phyloP scores from a whole-genome alignment of 805 yeast species.

The Nakazawaea molendinolei region DNA sequence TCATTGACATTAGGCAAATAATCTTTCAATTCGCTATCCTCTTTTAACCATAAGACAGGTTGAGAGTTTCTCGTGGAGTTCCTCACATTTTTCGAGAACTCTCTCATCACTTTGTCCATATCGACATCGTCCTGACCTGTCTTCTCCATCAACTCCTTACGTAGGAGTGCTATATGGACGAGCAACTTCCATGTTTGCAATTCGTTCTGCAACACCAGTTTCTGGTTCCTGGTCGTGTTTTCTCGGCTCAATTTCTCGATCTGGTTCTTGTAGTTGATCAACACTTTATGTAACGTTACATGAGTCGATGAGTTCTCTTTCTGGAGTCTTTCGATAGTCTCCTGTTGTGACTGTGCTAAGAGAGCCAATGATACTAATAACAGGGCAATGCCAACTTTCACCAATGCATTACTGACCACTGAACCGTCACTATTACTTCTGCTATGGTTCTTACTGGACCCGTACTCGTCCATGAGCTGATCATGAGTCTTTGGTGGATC shows the following conservation, averaged over 20 bases:
- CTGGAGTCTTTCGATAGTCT: not conserved
- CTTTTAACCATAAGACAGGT: constrained; percentile 57
- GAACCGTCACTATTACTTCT: not conserved
- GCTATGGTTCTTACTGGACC: no score
- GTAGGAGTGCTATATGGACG: constrained; percentile 59
- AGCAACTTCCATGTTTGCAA: constrained; percentile 32
- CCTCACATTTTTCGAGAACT: constrained; percentile 54
- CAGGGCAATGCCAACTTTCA: no score
- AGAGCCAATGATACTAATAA: no score
- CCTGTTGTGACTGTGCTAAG: not conserved
- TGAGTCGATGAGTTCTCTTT: constrained; percentile 1
- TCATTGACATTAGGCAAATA: constrained; percentile 56
- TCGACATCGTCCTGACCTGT: constrained; percentile 55
- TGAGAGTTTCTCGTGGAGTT: constrained; percentile 48
- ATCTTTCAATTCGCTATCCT: constrained; percentile 40
- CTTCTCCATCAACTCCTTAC: constrained; percentile 51
- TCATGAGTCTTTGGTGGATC: constrained; percentile 26
- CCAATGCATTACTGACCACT: no score
- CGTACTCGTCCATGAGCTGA: constrained; percentile 12
- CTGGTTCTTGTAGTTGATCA: constrained; percentile 31
- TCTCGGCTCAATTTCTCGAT: constrained; percentile 47
- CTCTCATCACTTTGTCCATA: constrained; percentile 44
- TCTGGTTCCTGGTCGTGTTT: constrained; percentile 37
- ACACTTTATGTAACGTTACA: constrained; percentile 13
- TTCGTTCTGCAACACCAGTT: constrained; percentile 37